Evolutionary conservation across 163 green algal species (phyloP), one percentile per base, ranked within the genome.

Genomic region (Chlamydomonas reinhardtii): DNA sequence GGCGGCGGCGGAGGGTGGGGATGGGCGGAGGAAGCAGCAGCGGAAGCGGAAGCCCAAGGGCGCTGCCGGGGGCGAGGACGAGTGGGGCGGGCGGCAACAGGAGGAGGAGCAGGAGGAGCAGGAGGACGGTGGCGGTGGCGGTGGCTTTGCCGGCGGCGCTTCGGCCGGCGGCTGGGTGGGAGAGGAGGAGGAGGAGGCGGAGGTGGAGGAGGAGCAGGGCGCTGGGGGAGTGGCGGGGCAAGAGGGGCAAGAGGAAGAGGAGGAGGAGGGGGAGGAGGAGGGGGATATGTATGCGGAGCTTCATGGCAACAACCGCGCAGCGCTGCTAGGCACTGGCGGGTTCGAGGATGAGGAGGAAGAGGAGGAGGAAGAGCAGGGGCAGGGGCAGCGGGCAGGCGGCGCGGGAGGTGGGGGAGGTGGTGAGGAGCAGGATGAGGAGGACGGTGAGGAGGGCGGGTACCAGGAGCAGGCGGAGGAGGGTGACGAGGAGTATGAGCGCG

Each of bases 271-370:
- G 15, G 77, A 11, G 4, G 74, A 71, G 74, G 74, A 35, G 12
- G 74, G 35, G 48, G 77, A 76, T 6, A 76, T 76, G 77, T 76
- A 84, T 31, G 66, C 56, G 1, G 77, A 84, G 48, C 43, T 84
- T 0, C 76, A 84, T 24, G 76, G 76, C n/a, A 72, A 66, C 24
- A 39, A 29, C 19, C 32, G 68, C 0, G 59, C 22, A 4, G 59
- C 22, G 22, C 22, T 31, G 0, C 17, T 52, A 2, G 20, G 15
- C 14, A 37, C 48, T 22, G 62, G 66, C 25, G 66, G 65, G 0
- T 37, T 70, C 39, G 52, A 39, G 12, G 72, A 48, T 5, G 72
- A 64, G 17, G 62, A 84, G 4, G 43, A 74, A 5, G 48, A 56
- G 64, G 64, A 69, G 39, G 62, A 52, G 62, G 37, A 37, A 39